Percentiles rank a stretch among this genome's conserved stretches.
Conservation (phyloP, 495 filamentous ascomycete genomes). For the Achaetomiella virescens region DNA sequence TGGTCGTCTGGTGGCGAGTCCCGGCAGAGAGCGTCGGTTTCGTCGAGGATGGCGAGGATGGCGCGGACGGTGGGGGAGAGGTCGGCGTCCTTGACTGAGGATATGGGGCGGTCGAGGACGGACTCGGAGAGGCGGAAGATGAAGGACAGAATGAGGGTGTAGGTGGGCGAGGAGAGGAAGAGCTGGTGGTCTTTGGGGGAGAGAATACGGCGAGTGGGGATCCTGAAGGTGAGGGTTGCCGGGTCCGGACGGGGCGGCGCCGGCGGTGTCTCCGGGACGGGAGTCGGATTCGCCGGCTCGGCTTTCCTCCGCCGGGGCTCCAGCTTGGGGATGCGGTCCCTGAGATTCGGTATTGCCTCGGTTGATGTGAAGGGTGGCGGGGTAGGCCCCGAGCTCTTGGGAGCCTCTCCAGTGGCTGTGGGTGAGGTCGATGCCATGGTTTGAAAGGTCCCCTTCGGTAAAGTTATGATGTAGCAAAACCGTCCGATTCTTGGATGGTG, state of each 20-base stretch:
- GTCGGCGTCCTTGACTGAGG: slow-evolving; percentile 51
- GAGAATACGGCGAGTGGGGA: slow-evolving; percentile 71
- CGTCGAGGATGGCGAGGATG: slow-evolving; percentile 65
- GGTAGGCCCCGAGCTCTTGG: not conserved
- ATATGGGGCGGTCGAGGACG: slow-evolving; percentile 68
- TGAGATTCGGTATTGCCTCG: slow-evolving; percentile 48
- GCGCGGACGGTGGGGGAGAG: slow-evolving; percentile 52
- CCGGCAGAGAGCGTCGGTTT: slow-evolving; percentile 54
- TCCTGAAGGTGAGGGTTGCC: slow-evolving; percentile 53
- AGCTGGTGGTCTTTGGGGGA: slow-evolving; percentile 71
- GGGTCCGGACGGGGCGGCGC: slow-evolving; percentile 64
- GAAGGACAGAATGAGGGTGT: slow-evolving; percentile 71
- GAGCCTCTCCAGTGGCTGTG: not conserved
- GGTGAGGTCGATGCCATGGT: slow-evolving; percentile 7
- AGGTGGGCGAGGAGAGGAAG: slow-evolving; percentile 73
- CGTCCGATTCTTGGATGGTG: not conserved
- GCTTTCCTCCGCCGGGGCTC: slow-evolving; percentile 54
- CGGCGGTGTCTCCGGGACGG: slow-evolving; percentile 63
- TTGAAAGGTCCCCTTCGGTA: not conserved
- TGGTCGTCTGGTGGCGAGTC: slow-evolving; percentile 74
- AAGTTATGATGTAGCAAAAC: not conserved
- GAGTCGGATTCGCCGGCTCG: slow-evolving; percentile 51
- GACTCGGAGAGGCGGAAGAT: slow-evolving; percentile 81
- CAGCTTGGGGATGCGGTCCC: slow-evolving; percentile 60
- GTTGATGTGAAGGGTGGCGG: not conserved